Conservation (phyloP, 2,329 filamentous ascomycete genomes). For the Huntiella abstrusa region DNA sequence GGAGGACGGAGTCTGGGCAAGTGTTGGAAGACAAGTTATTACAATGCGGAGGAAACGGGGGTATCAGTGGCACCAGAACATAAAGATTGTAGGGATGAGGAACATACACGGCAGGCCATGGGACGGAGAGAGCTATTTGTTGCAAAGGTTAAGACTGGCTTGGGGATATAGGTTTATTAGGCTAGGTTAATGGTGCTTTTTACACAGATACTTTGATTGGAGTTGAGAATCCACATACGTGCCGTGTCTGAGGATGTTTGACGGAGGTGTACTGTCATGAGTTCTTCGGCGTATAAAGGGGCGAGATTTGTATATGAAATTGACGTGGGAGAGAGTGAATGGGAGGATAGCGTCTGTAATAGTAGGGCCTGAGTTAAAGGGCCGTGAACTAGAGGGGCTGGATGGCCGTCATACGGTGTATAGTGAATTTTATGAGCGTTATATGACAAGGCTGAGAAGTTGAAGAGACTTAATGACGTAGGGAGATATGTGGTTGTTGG, state of each 20-base stretch:
- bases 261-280: too few relatives aligned
- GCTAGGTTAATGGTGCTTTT: background rate
- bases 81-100: slow-evolving; percentile 26
- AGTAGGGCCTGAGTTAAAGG: slow-evolving; percentile 65
- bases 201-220: background rate
- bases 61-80: slow-evolving; percentile 19
- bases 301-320: too few relatives aligned
- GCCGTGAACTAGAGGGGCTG: slow-evolving; percentile 65
- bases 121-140: background rate
- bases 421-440: slow-evolving; percentile 91
- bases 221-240: too few relatives aligned
- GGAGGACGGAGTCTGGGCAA: background rate
- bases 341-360: slow-evolving; percentile 26
- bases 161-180: background rate
- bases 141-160: background rate
- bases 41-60: background rate
- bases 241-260: too few relatives aligned
- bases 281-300: too few relatives aligned
- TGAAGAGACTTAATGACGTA: slow-evolving; percentile 56
- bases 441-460: slow-evolving; percentile 78
- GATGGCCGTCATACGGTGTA: slow-evolving; percentile 55
- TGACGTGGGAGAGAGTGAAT: background rate
- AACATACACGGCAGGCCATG: slow-evolving; percentile 14
- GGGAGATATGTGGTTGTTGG: too few relatives aligned
- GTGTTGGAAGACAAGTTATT: slow-evolving; percentile 11